A percentile compares a stretch with the other conserved stretches of the same genome.
These are phyloP conservation scores for Rhizophagus prolifer DNA, from an alignment of 192 early-diverging fungal genomes.

Conservation along the genomic window DNA sequence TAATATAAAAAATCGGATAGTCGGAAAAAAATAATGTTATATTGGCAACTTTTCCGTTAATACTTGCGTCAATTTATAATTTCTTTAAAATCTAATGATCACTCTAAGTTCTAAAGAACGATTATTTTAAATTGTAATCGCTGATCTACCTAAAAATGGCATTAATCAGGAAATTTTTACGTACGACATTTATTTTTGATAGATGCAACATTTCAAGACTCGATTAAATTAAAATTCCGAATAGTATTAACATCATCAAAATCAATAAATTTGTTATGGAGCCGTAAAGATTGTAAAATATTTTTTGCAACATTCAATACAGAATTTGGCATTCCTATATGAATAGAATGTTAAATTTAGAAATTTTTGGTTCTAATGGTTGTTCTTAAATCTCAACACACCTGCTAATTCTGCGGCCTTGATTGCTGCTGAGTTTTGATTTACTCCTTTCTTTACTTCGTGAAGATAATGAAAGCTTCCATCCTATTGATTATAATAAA, in stretches of 20 bases:
- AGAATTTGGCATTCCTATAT: slow-evolving; percentile 16
- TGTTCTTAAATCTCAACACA: background rate
- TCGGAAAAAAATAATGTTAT: no score
- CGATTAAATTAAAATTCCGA: background rate
- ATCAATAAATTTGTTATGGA: background rate
- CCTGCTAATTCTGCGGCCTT: slow-evolving; percentile 20
- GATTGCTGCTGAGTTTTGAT: slow-evolving; percentile 22
- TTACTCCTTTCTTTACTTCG: slow-evolving; percentile 8
- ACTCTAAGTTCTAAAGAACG: no score
- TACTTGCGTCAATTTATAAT: no score
- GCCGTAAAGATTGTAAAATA: background rate
- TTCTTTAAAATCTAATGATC: no score
- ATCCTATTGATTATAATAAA: slow-evolving; percentile 2
- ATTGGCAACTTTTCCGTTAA: no score
- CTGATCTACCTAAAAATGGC: no score
- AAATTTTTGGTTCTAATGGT: background rate
- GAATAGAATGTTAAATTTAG: background rate
- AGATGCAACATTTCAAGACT: no score
- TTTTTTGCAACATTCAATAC: slow-evolving; percentile 15
- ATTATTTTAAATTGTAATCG: no score
- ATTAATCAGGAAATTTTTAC: no score
- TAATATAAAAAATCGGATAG: no score
- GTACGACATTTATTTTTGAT: no score
- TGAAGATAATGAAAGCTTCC: slow-evolving; percentile 27
- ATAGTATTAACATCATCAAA: background rate